phyloP scores from a whole-genome alignment of 768 basidiomycete genomes.

The Suillus sp. region DNA sequence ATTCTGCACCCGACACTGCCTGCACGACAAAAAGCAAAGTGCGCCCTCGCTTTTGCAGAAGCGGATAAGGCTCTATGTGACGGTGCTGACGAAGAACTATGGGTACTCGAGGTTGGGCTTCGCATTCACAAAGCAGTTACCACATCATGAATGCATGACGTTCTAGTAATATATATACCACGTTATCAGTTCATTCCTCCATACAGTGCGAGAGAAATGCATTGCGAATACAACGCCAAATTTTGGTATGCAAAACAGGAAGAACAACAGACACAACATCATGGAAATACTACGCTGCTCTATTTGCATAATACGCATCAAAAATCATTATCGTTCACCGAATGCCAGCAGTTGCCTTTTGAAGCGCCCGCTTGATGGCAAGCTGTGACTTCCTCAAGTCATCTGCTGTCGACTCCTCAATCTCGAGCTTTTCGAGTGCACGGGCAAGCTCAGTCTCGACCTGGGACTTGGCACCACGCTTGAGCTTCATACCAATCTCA shows the following conservation, averaged over 20 bases:
- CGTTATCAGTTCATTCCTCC: neutral
- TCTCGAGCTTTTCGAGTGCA: constrained; percentile 97
- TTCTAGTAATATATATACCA: neutral
- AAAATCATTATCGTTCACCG: constrained; percentile 48
- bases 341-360: constrained; percentile 94
- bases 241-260: constrained; percentile 19
- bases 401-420: constrained; percentile 91
- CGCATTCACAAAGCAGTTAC: constrained; percentile 65
- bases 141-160: constrained; percentile 17
- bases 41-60: constrained; percentile 86
- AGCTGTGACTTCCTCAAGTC: constrained; percentile 97
- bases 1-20: constrained; percentile 81
- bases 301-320: constrained; percentile 19
- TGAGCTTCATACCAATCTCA: constrained; percentile 98
- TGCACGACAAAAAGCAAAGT: constrained; percentile 76
- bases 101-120: constrained; percentile 88
- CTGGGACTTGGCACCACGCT: constrained; percentile 92
- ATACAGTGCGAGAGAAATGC: neutral
- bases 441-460: constrained; percentile 98
- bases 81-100: constrained; percentile 96
- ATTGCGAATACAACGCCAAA: constrained; percentile 11
- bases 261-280: constrained; percentile 20
- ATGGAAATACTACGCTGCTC: constrained; percentile 20
- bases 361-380: constrained; percentile 92
- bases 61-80: constrained; percentile 96